Evolutionary conservation across 176 grass and related monocot genomes (phyloP).

Genomic region (Oryza officinalis): DNA sequence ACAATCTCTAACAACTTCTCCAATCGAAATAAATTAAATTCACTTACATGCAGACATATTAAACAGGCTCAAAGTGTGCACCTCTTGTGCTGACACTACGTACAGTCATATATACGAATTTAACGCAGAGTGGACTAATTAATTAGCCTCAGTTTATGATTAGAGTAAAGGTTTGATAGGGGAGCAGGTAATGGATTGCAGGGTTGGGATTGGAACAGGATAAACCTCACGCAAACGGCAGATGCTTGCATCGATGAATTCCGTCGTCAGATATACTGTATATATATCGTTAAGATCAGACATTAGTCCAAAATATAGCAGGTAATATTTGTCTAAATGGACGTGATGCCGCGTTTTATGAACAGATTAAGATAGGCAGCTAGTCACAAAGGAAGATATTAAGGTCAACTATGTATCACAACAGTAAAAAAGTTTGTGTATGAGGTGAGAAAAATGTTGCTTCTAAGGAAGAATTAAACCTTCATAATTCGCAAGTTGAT

Average conservation of each 20-base stretch:
- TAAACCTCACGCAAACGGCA: not conserved
- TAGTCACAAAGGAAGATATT: not conserved
- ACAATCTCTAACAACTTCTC: too few species aligned
- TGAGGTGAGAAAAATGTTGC: not conserved
- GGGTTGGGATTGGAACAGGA: not conserved
- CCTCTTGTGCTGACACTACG: too few species aligned
- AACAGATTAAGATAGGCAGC: not conserved
- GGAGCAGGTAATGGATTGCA: not conserved
- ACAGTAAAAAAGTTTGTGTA: not conserved
- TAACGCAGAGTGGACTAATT: too few species aligned
- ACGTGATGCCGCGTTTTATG: not conserved
- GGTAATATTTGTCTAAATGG: not conserved
- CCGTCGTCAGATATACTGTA: too few species aligned
- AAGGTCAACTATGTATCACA: not conserved
- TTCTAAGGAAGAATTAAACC: not conserved
- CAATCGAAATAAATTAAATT: too few species aligned
- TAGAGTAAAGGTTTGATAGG: not conserved
- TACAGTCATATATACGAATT: too few species aligned
- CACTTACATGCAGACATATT: too few species aligned
- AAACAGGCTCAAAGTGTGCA: too few species aligned
- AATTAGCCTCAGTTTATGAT: not conserved
- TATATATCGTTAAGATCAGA: too few species aligned
- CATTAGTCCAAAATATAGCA: too few species aligned
- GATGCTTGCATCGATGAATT: not conserved
- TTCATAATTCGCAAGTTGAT: too few species aligned